phyloP scores from a whole-genome alignment of 352 stramenopile genomes.

The Phytophthora fragariae region DNA sequence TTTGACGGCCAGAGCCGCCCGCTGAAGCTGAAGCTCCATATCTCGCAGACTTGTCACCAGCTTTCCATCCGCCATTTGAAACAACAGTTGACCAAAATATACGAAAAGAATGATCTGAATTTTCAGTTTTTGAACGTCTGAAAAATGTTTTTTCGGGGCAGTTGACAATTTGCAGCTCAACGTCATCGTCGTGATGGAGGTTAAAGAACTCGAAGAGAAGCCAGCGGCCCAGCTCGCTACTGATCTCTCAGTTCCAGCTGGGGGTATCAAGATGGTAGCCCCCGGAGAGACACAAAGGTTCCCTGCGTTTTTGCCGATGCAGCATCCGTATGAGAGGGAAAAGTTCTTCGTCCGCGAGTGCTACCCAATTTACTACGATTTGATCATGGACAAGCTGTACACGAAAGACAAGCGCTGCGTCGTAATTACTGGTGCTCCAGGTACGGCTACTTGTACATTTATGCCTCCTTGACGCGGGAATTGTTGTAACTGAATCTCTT shows the following conservation, averaged over 20 bases:
- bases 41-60: not conserved
- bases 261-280: not conserved
- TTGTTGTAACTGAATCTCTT: not conserved
- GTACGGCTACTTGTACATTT: not conserved
- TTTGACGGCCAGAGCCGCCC: not conserved
- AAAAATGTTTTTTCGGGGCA: not conserved
- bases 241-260: not conserved
- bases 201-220: not conserved
- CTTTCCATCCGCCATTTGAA: not conserved
- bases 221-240: not conserved
- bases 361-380: not conserved
- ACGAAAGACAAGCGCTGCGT: not conserved
- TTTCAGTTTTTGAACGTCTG: too few species aligned
- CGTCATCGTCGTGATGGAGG: not conserved
- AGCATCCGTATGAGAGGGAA: not conserved
- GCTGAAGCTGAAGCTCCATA: not conserved
- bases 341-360: not conserved
- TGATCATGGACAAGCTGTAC: too few species aligned
- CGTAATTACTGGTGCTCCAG: not conserved
- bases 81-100: too few species aligned
- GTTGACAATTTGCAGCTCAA: not conserved
- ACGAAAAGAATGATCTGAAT: too few species aligned
- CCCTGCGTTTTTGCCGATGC: not conserved
- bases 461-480: not conserved
- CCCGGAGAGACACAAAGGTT: too few species aligned